These are phyloP conservation scores for Escallonia herrerae DNA, from an alignment of 129 eudicot species.

Conservation along the genomic window DNA sequence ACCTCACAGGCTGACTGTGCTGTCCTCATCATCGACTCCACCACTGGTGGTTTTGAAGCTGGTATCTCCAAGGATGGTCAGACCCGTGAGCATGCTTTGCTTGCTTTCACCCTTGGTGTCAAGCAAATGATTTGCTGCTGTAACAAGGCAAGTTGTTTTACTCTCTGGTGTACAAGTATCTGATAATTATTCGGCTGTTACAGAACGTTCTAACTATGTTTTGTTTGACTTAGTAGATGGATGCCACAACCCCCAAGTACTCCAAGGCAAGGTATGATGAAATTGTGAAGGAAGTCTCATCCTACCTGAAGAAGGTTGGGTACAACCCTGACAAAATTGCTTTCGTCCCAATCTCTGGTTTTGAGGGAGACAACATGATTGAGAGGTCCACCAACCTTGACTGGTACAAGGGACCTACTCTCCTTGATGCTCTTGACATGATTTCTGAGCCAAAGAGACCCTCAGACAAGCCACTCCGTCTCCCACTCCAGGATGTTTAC, in stretches of 20 bases:
- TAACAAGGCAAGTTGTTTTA: constrained; percentile 15
- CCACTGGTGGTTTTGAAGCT: constrained; percentile 51
- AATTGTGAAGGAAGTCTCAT: constrained; percentile 43
- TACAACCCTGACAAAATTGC: constrained; percentile 44
- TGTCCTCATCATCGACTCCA: constrained; percentile 28
- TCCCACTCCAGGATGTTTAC: constrained; percentile 47
- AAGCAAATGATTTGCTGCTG: constrained; percentile 43
- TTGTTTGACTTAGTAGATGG: constrained; percentile 23
- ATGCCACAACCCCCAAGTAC: constrained; percentile 49
- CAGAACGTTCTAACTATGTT: background rate
- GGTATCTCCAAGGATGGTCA: constrained; percentile 49
- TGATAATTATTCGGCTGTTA: background rate
- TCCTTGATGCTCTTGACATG: constrained; percentile 41
- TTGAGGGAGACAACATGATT: constrained; percentile 38
- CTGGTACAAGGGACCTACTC: constrained; percentile 55
- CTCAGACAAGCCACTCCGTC: constrained; percentile 44
- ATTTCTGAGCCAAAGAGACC: constrained; percentile 40
- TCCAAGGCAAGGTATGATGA: constrained; percentile 44
- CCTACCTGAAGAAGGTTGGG: constrained; percentile 46
- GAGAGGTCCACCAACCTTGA: constrained; percentile 43
- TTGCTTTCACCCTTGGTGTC: constrained; percentile 43
- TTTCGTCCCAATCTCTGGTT: constrained; percentile 38
- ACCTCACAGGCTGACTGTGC: constrained; percentile 34
- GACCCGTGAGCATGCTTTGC: constrained; percentile 48
- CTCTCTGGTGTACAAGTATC: background rate